Evolutionary conservation across 2,329 filamentous ascomycete species (phyloP).

Genomic region (Fusarium pininemorale): DNA sequence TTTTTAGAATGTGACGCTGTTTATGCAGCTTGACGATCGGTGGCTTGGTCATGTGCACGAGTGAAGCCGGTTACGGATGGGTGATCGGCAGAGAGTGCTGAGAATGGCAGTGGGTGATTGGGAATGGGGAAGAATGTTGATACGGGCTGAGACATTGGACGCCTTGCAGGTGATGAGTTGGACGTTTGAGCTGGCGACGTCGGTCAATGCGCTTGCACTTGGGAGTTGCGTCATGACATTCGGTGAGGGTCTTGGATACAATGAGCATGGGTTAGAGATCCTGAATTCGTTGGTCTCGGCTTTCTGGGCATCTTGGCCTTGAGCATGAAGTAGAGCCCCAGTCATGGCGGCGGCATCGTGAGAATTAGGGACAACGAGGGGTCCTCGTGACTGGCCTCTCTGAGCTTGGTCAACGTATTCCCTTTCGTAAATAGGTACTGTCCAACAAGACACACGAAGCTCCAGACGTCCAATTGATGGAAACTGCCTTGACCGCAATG

Average conservation of each 20-base stretch:
- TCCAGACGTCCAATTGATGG: neutral
- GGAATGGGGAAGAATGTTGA: neutral
- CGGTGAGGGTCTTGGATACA: neutral
- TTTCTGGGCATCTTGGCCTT: neutral
- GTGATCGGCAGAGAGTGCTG: neutral
- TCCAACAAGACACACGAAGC: no score
- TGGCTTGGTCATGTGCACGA: constrained; percentile 28
- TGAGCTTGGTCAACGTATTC: no score
- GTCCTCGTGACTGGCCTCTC: neutral
- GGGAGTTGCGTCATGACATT: neutral
- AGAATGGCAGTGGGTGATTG: neutral
- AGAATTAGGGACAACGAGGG: neutral
- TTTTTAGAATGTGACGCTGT: constrained; percentile 7
- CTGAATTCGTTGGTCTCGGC: neutral
- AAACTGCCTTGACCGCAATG: neutral
- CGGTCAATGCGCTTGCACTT: neutral
- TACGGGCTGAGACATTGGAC: neutral
- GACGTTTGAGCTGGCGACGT: constrained; percentile 3
- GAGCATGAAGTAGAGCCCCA: neutral
- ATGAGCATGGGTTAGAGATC: neutral
- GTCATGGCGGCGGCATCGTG: neutral
- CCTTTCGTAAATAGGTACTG: neutral
- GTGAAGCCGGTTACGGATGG: neutral
- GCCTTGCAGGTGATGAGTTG: neutral
- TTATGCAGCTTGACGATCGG: constrained; percentile 30